A percentile compares a stretch with the other conserved stretches of the same genome.
These are phyloP conservation scores for Fusarium nodosum DNA, from an alignment of 2,329 filamentous ascomycete genomes.

Conservation along the genomic window DNA sequence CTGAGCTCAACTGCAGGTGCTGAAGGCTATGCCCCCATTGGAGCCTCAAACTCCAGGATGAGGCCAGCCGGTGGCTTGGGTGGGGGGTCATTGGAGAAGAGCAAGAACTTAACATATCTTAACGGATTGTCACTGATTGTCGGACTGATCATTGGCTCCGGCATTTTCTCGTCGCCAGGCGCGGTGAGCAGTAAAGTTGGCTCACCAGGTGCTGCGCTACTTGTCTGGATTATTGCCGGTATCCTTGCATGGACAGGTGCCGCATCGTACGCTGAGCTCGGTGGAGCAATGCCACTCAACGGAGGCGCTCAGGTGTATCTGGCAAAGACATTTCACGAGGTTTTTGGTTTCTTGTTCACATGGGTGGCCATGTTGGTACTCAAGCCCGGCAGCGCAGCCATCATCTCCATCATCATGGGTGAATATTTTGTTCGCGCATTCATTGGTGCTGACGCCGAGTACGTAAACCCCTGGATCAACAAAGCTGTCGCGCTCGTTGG, in stretches of 20 bases:
- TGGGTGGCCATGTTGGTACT: slow-evolving; percentile 96
- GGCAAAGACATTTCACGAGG: slow-evolving; percentile 94
- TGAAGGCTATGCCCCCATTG: slow-evolving; percentile 86
- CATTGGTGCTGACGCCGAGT: slow-evolving; percentile 86
- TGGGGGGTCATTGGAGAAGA: slow-evolving; percentile 89
- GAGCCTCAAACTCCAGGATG: slow-evolving; percentile 74
- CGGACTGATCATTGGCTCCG: slow-evolving; percentile 93
- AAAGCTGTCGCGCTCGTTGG: slow-evolving; percentile 87
- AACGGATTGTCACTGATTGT: slow-evolving; percentile 94
- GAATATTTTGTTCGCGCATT: slow-evolving; percentile 94
- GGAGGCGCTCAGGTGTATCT: slow-evolving; percentile 95
- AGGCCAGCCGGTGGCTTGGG: slow-evolving; percentile 66
- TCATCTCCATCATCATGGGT: slow-evolving; percentile 97
- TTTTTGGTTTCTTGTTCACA: slow-evolving; percentile 93
- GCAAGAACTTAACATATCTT: slow-evolving; percentile 94
- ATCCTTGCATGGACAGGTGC: slow-evolving; percentile 95
- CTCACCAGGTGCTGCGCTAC: slow-evolving; percentile 87
- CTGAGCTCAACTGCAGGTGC: slow-evolving; percentile 82
- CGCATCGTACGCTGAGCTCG: slow-evolving; percentile 93
- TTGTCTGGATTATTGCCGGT: slow-evolving; percentile 95
- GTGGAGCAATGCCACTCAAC: slow-evolving; percentile 94
- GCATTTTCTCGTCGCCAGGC: slow-evolving; percentile 94
- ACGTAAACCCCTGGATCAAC: slow-evolving; percentile 87
- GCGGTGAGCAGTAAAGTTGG: slow-evolving; percentile 93
- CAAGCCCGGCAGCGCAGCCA: slow-evolving; percentile 93